A percentile compares a stretch with the other conserved stretches of the same genome.
Evolutionary conservation across 805 yeast genomes (phyloP).

Genomic region (Nakazawaea populi): DNA sequence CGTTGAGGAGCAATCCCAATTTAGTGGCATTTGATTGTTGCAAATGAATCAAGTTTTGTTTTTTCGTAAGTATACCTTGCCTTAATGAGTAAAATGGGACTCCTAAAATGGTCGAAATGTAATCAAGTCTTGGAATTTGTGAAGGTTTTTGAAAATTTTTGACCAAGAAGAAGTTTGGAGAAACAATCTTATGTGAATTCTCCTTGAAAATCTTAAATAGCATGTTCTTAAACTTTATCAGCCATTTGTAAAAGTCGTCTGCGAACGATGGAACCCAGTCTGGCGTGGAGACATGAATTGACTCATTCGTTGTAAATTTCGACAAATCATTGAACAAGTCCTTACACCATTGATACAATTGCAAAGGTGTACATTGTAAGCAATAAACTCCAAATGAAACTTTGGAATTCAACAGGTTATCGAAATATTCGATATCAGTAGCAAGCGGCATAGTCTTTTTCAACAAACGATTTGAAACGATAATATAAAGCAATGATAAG

Average conservation of each 20-base stretch:
- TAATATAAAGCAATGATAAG: slow-evolving; percentile 14
- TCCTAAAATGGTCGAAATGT: slow-evolving; percentile 25
- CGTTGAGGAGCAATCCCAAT: slow-evolving; percentile 29
- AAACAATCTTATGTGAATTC: slow-evolving; percentile 7
- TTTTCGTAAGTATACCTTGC: slow-evolving; percentile 21
- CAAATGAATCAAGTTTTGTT: slow-evolving; percentile 15
- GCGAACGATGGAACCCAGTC: slow-evolving; percentile 17
- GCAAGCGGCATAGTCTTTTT: slow-evolving; percentile 34
- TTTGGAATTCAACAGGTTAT: slow-evolving; percentile 27
- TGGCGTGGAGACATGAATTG: slow-evolving; percentile 15
- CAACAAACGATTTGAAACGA: slow-evolving; percentile 24
- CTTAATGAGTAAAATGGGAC: slow-evolving; percentile 29
- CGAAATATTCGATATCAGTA: slow-evolving; percentile 43
- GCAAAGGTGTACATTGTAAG: slow-evolving; percentile 32
- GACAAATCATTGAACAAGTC: slow-evolving; percentile 22
- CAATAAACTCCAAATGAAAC: slow-evolving; percentile 28
- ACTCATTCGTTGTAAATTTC: slow-evolving; percentile 14
- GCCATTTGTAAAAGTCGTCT: neutral
- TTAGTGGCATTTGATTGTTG: slow-evolving; percentile 25
- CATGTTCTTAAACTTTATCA: neutral
- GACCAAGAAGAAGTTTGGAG: slow-evolving; percentile 22
- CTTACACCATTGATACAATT: slow-evolving; percentile 12
- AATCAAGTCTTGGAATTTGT: slow-evolving; percentile 12
- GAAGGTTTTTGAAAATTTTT: slow-evolving; percentile 12
- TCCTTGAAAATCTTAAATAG: neutral